Conservation (phyloP, 169 alveolate genomes). For the Plasmodium yoelii region DNA sequence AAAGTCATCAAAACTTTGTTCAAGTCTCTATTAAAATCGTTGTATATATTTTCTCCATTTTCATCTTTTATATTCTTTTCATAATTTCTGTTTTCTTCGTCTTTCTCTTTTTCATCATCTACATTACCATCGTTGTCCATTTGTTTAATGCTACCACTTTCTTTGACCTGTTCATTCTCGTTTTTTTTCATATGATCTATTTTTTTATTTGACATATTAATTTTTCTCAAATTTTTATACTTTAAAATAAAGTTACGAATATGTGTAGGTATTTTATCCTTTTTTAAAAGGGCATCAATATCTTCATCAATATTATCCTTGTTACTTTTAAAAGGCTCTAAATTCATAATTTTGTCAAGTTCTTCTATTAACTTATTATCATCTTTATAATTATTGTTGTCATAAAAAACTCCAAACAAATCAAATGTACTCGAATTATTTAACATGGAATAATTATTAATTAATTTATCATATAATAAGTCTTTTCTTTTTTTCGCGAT, state of each 20-base stretch:
- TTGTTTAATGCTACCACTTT: background rate
- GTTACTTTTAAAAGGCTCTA: constrained; percentile 75
- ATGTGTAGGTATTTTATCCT: constrained; percentile 34
- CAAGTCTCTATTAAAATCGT: constrained; percentile 32
- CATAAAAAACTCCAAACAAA: constrained; percentile 76
- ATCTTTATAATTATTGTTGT: constrained; percentile 43
- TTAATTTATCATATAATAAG: constrained; percentile 30
- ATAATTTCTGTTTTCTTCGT: background rate
- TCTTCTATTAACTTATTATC: constrained; percentile 32
- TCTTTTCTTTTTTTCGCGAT: constrained; percentile 70
- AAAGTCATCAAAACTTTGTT: constrained; percentile 70
- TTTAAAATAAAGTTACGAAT: constrained; percentile 67
- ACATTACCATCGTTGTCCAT: background rate
- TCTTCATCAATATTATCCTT: constrained; percentile 31
- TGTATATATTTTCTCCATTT: constrained; percentile 4
- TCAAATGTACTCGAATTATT: constrained; percentile 59
- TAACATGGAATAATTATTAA: constrained; percentile 30
- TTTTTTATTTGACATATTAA: constrained; percentile 8
- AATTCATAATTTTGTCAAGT: constrained; percentile 49
- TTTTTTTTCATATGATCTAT: background rate
- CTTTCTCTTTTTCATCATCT: background rate
- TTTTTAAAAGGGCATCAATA: constrained; percentile 67
- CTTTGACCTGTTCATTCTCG: background rate
- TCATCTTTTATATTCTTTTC: background rate
- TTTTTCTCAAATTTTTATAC: constrained; percentile 22